phyloP scores from a whole-genome alignment of 257 asterid genomes.

The Gardenia jasminoides region DNA sequence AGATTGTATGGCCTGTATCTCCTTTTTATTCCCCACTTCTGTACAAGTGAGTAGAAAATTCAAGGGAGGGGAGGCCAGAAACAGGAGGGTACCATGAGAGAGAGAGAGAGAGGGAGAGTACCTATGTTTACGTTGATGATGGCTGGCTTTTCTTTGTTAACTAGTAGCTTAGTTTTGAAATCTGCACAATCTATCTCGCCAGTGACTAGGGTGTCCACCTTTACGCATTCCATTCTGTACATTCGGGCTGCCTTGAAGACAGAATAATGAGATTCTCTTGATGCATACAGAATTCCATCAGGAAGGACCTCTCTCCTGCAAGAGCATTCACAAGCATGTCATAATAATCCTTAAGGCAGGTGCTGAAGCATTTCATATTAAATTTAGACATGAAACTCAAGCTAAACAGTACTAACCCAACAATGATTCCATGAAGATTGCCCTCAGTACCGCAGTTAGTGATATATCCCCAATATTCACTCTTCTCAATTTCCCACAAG shows the following conservation, averaged over 20 bases:
- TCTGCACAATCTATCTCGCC: constrained; percentile 92
- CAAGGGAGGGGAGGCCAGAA: not conserved
- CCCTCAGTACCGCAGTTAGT: constrained; percentile 99
- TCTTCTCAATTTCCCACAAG: constrained; percentile 84
- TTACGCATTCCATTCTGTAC: constrained; percentile 94
- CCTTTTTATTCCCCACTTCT: not conserved
- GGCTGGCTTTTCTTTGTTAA: constrained; percentile 83
- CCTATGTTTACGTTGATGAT: constrained; percentile 92
- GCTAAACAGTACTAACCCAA: constrained; percentile 53
- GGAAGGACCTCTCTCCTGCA: constrained; percentile 96
- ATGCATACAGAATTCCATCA: constrained; percentile 87
- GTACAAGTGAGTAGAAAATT: not conserved
- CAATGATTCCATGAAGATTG: constrained; percentile 92
- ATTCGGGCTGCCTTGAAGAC: constrained; percentile 95
- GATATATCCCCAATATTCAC: constrained; percentile 92
- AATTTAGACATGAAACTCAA: constrained; percentile 6
- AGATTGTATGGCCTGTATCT: not conserved
- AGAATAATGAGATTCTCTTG: constrained; percentile 93
- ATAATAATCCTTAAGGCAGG: constrained; percentile 13
- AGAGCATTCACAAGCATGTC: constrained; percentile 23
- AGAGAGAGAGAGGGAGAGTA: constrained; percentile 24
- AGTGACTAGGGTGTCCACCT: constrained; percentile 71
- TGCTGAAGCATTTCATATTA: constrained; percentile 2
- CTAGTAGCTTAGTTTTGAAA: constrained; percentile 61
- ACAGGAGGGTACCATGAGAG: not conserved